Percentiles rank a stretch among this genome's conserved stretches.
Evolutionary conservation across 2,329 filamentous ascomycete species (phyloP).

Genomic region (Exophiala bonariae): DNA sequence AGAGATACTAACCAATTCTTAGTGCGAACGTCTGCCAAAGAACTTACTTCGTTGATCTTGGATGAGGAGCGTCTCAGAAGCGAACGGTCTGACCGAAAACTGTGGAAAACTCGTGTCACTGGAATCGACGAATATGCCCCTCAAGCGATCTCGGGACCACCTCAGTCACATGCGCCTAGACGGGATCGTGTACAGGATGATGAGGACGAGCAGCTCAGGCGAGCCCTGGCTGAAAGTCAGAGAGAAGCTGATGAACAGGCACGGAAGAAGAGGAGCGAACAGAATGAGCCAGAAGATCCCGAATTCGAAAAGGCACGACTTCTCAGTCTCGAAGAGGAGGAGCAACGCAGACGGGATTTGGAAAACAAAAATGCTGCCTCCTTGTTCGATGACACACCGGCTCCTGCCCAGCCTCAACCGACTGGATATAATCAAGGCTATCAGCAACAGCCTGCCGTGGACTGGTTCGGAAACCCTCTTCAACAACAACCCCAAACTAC

Average conservation of each 20-base stretch:
- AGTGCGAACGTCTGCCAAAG: conserved; percentile 96
- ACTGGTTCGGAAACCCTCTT: conserved; percentile 96
- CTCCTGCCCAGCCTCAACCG: conserved; percentile 68
- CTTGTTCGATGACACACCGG: conserved; percentile 79
- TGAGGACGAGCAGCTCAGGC: conserved; percentile 80
- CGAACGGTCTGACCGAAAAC: conserved; percentile 86
- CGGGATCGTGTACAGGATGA: conserved; percentile 61
- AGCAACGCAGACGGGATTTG: conserved; percentile 75
- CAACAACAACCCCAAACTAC: conserved; percentile 71
- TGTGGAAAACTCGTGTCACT: conserved; percentile 95
- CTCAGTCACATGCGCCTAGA: conserved; percentile 35
- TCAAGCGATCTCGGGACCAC: conserved; percentile 43
- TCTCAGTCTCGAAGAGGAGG: conserved; percentile 91
- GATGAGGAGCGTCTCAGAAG: conserved; percentile 90
- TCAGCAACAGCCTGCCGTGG: conserved; percentile 92
- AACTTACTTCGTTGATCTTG: conserved; percentile 85
- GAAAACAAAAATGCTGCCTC: conserved; percentile 82
- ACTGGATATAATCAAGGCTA: conserved; percentile 97
- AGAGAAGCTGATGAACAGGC: conserved; percentile 89
- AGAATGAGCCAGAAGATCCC: conserved; percentile 66
- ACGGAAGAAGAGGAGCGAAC: conserved; percentile 58
- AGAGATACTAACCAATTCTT: conserved; percentile 21
- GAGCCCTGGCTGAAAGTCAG: conserved; percentile 70
- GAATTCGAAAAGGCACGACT: conserved; percentile 94
- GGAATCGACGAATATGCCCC: conserved; percentile 80